These are phyloP conservation scores for Hymenoscyphus salicellus DNA, from an alignment of 2,329 filamentous ascomycete genomes.

Conservation along the genomic window DNA sequence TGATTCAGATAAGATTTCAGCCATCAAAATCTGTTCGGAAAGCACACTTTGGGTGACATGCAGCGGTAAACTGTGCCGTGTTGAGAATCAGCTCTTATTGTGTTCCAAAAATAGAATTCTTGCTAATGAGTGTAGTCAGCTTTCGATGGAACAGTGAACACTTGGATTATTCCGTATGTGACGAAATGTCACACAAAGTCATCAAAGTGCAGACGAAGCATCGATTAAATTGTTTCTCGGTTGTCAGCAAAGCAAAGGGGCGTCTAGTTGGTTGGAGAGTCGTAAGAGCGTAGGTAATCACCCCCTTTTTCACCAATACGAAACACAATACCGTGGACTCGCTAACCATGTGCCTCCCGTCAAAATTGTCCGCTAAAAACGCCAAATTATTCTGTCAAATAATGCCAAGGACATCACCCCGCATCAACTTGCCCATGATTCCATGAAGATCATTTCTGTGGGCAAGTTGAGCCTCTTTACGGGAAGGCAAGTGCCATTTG, in stretches of 20 bases:
- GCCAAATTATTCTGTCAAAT: neutral
- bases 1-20: constrained; percentile 26
- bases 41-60: constrained; percentile 10
- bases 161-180: constrained; percentile 1
- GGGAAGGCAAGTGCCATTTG: neutral
- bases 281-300: neutral
- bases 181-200: neutral
- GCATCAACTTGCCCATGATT: neutral
- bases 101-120: constrained; percentile 1
- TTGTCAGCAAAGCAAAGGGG: constrained; percentile 3
- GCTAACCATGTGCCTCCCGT: constrained; percentile 1
- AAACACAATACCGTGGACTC: neutral
- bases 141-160: constrained; percentile 1
- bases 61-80: constrained; percentile 2
- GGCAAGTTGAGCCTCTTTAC: neutral
- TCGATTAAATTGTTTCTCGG: neutral
- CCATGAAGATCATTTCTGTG: neutral
- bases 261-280: neutral
- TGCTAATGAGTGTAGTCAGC: constrained; percentile 4
- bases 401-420: neutral
- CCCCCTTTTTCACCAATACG: neutral
- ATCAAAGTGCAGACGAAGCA: neutral
- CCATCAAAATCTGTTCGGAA: constrained; percentile 16
- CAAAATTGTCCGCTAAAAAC: neutral
- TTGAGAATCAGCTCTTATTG: neutral